Evolutionary conservation across 306 rosid species (phyloP), one percentile per base, ranked within the genome.

Genomic region (Quercus variabilis): DNA sequence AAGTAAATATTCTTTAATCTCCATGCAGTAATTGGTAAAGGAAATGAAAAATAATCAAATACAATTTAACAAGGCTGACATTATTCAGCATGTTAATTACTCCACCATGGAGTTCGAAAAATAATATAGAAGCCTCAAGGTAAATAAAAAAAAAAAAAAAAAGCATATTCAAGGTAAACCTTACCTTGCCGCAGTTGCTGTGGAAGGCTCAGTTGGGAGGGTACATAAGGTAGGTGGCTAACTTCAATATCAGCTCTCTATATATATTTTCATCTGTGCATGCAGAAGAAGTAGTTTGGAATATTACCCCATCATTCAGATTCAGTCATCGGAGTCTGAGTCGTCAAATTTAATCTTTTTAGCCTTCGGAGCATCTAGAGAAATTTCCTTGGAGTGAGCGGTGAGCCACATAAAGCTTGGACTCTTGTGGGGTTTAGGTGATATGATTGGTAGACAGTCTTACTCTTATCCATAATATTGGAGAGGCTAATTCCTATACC

Each of bases 351-450:
- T 96, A 21, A 82, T 96, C 71, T 90, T 96, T 74, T 86, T 82
- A 14, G 97, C 84, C 88, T 90, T 93, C 1, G 92, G 94, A 69
- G 97, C 98, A 85, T 85, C 88, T 7, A 56, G 90, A 30, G 96
- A 11, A 76, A 96, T 96, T 85, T 96, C 98, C 89, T 88, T 96
- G 81, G 88, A 96, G 91, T 93, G 99, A 12, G 33, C 33, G 4
- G 33, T 31, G 33, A 31, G 96, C 88, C 76, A 98, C 98, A 74
- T 93, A 93, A 33, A 93, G 91, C 88, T 96, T 96, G 20, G 99
- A 96, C 84, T 96, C 98, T 98, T 88, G 80, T 6, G 8, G 2
- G 2, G 1, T 31, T 31, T 31, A 31, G 33, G 33, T 31, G 33
- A 31, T 5, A 31, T 4, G 33, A 30, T 30, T 30, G 31, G 31